Evolutionary conservation across 345 rosid genomes (phyloP).

Genomic region (Cardamine occulta): DNA sequence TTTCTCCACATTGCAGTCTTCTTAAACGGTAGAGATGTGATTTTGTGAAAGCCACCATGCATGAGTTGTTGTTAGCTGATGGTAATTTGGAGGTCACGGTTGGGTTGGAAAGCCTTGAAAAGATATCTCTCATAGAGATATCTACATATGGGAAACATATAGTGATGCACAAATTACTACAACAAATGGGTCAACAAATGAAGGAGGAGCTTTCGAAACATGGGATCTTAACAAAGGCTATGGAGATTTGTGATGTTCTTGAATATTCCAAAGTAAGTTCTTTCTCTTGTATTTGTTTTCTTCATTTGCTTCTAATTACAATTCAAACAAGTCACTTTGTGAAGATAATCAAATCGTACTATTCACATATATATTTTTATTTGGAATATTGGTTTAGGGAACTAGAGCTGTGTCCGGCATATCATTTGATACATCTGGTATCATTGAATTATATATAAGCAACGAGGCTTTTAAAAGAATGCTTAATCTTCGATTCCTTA

Average conservation of each 20-base stretch:
- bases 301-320: too few relatives aligned
- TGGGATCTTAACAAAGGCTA: conserved; percentile 1
- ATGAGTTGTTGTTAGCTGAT: too few relatives aligned
- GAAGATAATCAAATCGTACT: too few relatives aligned
- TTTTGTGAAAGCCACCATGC: background rate
- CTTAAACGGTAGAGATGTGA: conserved; percentile 9
- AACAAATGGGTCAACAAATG: conserved; percentile 29
- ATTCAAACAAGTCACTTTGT: too few relatives aligned
- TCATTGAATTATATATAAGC: background rate
- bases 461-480: conserved; percentile 11
- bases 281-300: background rate
- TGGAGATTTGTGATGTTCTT: conserved; percentile 14
- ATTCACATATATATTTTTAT: too few relatives aligned
- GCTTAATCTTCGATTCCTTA: conserved; percentile 37
- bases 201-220: conserved; percentile 1
- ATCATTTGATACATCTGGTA: conserved; percentile 8
- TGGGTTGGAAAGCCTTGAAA: background rate
- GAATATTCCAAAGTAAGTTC: conserved; percentile 5
- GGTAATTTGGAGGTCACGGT: too few relatives aligned
- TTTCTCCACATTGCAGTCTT: conserved; percentile 50
- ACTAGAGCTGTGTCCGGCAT: conserved; percentile 30
- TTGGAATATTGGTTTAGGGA: conserved; percentile 20
- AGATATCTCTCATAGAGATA: conserved; percentile 31
- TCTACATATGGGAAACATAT: background rate
- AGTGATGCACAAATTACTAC: conserved; percentile 43